A percentile compares a stretch with the other conserved stretches of the same genome.
These are phyloP conservation scores for Rhododendron mucronatum DNA, from an alignment of 148 eudicot species.

Conservation along the genomic window DNA sequence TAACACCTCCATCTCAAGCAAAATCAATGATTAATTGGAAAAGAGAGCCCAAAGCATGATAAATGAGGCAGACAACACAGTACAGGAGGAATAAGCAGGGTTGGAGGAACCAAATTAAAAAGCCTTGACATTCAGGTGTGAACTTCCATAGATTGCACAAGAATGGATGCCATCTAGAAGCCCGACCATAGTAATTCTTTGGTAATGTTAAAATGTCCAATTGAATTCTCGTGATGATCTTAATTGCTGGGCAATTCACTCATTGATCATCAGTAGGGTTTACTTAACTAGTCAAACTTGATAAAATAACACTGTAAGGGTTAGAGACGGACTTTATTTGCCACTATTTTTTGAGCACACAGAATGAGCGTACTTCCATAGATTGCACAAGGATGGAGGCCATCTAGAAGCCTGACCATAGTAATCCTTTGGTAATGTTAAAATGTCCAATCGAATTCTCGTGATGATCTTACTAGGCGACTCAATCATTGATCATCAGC, in stretches of 20 bases:
- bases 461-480: neutral
- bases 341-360: neutral
- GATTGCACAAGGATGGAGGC: neutral
- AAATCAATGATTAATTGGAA: neutral
- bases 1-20: neutral
- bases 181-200: neutral
- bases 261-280: neutral
- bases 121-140: neutral
- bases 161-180: neutral
- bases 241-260: neutral
- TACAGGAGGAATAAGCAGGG: too few relatives aligned
- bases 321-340: neutral
- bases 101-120: neutral
- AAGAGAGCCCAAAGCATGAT: neutral
- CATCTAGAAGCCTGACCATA: neutral
- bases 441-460: neutral
- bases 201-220: neutral
- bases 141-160: neutral
- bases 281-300: too few relatives aligned
- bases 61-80: neutral
- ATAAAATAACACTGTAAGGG: neutral
- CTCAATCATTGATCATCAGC: neutral
- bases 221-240: neutral
- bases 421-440: too few relatives aligned
- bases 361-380: neutral